Percentiles rank a stretch among this genome's conserved stretches.
These are phyloP conservation scores for Mycena albidolilacea DNA, from an alignment of 768 basidiomycete species.

Conservation along the genomic window DNA sequence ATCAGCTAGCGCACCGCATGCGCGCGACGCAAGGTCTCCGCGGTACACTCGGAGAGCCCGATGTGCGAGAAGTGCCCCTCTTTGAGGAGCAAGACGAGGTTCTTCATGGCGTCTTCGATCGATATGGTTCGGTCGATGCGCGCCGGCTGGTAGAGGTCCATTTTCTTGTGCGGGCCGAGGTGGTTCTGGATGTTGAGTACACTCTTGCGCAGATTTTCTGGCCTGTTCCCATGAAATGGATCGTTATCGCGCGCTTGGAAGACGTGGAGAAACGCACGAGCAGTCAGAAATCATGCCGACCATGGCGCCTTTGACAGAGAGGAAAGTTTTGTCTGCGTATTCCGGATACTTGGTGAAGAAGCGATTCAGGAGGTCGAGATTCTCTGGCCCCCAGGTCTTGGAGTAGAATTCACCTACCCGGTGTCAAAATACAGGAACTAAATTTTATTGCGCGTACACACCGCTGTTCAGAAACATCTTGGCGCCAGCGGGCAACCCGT, in stretches of 20 bases:
- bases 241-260: neutral
- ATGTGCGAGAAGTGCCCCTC: slow-evolving; percentile 63
- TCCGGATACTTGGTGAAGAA: slow-evolving; percentile 62
- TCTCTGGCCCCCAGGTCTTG: slow-evolving; percentile 5
- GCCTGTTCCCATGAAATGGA: neutral
- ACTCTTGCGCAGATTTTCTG: slow-evolving; percentile 47
- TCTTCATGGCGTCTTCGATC: slow-evolving; percentile 61
- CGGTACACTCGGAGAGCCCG: slow-evolving; percentile 65
- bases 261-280: slow-evolving; percentile 16
- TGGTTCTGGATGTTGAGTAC: slow-evolving; percentile 58
- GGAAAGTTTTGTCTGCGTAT: slow-evolving; percentile 50
- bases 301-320: slow-evolving; percentile 50
- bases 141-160: slow-evolving; percentile 74
- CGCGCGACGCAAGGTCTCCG: slow-evolving; percentile 60
- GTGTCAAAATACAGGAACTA: neutral
- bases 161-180: slow-evolving; percentile 65
- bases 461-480: slow-evolving; percentile 65
- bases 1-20: slow-evolving; percentile 25
- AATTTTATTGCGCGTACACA: neutral
- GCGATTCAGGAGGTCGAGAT: slow-evolving; percentile 60
- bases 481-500: slow-evolving; percentile 57
- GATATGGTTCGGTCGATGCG: slow-evolving; percentile 59
- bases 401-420: slow-evolving; percentile 32
- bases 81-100: slow-evolving; percentile 59
- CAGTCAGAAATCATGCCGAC: slow-evolving; percentile 3